phyloP scores from a whole-genome alignment of 257 asterid species.

The Nicotiana otophora region DNA sequence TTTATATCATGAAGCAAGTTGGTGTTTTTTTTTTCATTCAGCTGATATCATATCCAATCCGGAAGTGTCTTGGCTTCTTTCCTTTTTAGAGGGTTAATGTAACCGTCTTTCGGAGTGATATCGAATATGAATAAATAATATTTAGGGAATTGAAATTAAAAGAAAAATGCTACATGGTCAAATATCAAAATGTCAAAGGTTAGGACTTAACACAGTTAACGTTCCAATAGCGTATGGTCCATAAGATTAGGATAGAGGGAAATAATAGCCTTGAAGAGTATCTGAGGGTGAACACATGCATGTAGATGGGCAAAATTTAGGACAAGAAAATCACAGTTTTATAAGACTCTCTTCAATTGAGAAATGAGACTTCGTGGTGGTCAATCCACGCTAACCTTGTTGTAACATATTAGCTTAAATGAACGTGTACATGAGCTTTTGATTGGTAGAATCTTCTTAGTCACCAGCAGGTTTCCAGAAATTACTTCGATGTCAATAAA shows the following conservation, averaged over 20 bases:
- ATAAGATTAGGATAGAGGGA: not conserved
- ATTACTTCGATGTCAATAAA: not conserved
- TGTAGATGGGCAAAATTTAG: not conserved
- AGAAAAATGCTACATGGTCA: not conserved
- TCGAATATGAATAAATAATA: not conserved
- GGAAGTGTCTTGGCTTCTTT: not conserved
- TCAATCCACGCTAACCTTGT: too few relatives aligned
- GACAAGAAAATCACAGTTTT: not conserved
- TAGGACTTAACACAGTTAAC: not conserved
- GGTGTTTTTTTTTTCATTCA: not conserved
- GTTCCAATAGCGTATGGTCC: not conserved
- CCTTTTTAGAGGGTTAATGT: not conserved
- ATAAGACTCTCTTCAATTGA: not conserved
- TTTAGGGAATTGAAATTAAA: not conserved
- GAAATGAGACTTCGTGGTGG: too few relatives aligned
- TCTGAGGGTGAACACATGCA: not conserved
- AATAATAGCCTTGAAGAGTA: not conserved
- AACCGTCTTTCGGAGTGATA: not conserved
- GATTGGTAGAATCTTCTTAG: too few relatives aligned
- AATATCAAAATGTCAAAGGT: not conserved
- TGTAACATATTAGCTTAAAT: not conserved
- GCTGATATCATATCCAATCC: not conserved
- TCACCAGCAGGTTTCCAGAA: not conserved
- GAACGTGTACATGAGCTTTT: not conserved
- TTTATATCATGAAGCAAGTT: not conserved